A percentile compares a stretch with the other conserved stretches of the same genome.
phyloP scores from a whole-genome alignment of 805 yeast species.

The Maudiozyma barnettii region DNA sequence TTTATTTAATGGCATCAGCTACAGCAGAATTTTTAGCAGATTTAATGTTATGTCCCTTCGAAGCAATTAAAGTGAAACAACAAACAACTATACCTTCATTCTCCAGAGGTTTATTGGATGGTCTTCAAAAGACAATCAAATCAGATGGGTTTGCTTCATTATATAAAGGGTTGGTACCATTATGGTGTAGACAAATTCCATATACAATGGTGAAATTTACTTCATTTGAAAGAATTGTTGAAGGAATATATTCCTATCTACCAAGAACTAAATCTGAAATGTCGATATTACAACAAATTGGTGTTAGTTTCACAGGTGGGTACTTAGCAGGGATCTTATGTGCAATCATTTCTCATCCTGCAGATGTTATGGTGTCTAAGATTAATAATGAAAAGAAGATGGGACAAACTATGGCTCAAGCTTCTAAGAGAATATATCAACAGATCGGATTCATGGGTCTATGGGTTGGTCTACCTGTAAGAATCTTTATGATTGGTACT shows the following conservation, averaged over 20 bases:
- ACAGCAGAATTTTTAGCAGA: conserved; percentile 93
- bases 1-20: conserved; percentile 80
- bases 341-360: conserved; percentile 94
- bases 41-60: conserved; percentile 82
- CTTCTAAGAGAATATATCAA: conserved; percentile 60
- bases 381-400: conserved; percentile 58
- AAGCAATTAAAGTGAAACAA: conserved; percentile 87
- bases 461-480: conserved; percentile 91
- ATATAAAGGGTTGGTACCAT: conserved; percentile 82
- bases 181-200: conserved; percentile 97
- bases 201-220: conserved; percentile 97
- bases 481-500: conserved; percentile 96
- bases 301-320: conserved; percentile 92
- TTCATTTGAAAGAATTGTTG: conserved; percentile 85
- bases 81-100: conserved; percentile 90
- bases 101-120: conserved; percentile 54
- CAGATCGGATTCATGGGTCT: conserved; percentile 83
- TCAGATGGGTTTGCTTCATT: conserved; percentile 64
- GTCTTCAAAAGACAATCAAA: conserved; percentile 55
- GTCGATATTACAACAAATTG: conserved; percentile 72
- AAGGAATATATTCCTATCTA: conserved; percentile 59
- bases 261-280: conserved; percentile 68
- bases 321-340: conserved; percentile 96
- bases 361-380: conserved; percentile 97
- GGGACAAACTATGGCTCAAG: conserved; percentile 59